Evolutionary conservation across 164 flowering plant genomes (phyloP), one percentile per base, ranked within the genome.

Genomic region (Nelumbo lutea): DNA sequence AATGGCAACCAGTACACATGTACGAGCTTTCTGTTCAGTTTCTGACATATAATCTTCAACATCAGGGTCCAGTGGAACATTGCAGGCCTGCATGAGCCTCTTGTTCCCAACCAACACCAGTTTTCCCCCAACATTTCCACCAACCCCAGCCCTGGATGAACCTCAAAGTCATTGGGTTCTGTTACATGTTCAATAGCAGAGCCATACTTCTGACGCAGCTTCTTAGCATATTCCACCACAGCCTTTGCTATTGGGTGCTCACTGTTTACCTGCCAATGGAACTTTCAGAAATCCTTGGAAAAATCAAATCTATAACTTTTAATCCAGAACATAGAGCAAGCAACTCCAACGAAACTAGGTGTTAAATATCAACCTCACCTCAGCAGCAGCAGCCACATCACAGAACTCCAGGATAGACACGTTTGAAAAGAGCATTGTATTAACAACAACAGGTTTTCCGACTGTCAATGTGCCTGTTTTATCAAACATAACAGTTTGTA

Each of bases 161-260:
- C 90, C 84, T 86, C 89, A 73, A 94, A 91, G 72, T 90, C 93
- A 78, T 74, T 82, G 9, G 74, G 81, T 71, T 86, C 95, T 1
- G 65, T 39, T n/a, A 70, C 41, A 62, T 73, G 79, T 55, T 80
- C 89, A 6, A 66, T 47, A 14, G 71, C 27, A 14, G 85, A 75
- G 6, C 84, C 87, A 71, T 74, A 69, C 67, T 82, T 81, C 78
- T 73, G 79, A 42, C 77, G 79, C 75, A 89, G 67, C 79, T 72
- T 89, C 81, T 85, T 90, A 8, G 88, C 87, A 82, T 91, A 83
- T 64, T 87, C 82, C 46, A 85, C 85, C 1, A 91, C 84, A 71
- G 98, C 91, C 81, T 88, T 95, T 75, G 94, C 98, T 41, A 95
- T 75, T 45, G 98, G 98, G 64, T 95, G 98, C 78, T 91, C 97